Conservation (phyloP, 441 rosid species). For the Adansonia rubrostipa region DNA sequence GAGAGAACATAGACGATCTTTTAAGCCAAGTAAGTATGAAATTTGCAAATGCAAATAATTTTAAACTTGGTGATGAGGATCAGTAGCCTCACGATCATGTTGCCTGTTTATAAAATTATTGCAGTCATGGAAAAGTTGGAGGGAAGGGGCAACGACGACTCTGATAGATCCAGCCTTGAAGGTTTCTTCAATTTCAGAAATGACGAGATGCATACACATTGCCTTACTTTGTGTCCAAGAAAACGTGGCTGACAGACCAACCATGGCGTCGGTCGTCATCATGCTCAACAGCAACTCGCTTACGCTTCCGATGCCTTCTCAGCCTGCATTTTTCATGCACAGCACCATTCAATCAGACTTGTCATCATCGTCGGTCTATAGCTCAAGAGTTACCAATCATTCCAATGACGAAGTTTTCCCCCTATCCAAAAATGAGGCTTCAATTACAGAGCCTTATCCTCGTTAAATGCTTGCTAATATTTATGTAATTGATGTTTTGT, state of each 20-base stretch:
- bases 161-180: background rate
- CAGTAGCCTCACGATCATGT: background rate
- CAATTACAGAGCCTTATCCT: background rate
- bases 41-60: background rate
- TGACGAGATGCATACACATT: constrained; percentile 13
- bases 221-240: constrained; percentile 12
- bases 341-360: background rate
- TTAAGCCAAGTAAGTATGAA: constrained; percentile 2
- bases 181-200: background rate
- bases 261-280: constrained; percentile 19
- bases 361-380: background rate
- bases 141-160: constrained; percentile 5
- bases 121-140: constrained; percentile 17
- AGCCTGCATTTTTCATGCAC: constrained; percentile 18
- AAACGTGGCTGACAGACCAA: background rate
- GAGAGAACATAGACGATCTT: constrained; percentile 2
- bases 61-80: background rate
- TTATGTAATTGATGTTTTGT: background rate
- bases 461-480: background rate
- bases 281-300: constrained; percentile 15
- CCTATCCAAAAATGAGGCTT: background rate
- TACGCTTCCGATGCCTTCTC: constrained; percentile 12
- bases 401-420: background rate
- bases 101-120: background rate
- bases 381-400: background rate